Conservation (phyloP, 2,329 filamentous ascomycete genomes). For the Annulohypoxylon truncatum region DNA sequence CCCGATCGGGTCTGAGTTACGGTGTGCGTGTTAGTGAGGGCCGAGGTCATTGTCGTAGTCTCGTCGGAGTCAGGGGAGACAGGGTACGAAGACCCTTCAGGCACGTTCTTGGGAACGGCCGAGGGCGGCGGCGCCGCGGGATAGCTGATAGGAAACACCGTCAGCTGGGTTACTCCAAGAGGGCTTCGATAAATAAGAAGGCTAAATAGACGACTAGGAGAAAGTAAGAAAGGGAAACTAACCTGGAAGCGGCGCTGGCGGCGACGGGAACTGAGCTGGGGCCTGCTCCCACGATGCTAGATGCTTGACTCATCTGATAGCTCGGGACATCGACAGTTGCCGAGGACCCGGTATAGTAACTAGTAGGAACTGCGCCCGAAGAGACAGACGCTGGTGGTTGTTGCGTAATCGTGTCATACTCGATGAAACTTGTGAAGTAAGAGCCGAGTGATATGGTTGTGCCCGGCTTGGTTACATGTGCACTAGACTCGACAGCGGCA, state of each 20-base stretch:
- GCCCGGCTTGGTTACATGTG: constrained; percentile 33
- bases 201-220: not conserved
- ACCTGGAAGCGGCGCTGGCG: constrained; percentile 37
- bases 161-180: constrained; percentile 31
- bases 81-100: not conserved
- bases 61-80: not conserved
- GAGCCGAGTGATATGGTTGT: constrained; percentile 46
- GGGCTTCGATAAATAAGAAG: constrained; percentile 9
- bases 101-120: not conserved
- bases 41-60: constrained; percentile 36
- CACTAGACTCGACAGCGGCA: constrained; percentile 21
- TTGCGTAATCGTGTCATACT: constrained; percentile 43
- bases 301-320: constrained; percentile 44
- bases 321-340: constrained; percentile 43
- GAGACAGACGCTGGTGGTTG: constrained; percentile 34
- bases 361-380: constrained; percentile 36
- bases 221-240: constrained; percentile 31
- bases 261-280: constrained; percentile 19
- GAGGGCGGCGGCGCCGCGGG: constrained; percentile 3
- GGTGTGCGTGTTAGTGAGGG: constrained; percentile 31
- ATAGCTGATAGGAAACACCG: constrained; percentile 21
- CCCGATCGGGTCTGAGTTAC: constrained; percentile 21
- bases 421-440: constrained; percentile 46
- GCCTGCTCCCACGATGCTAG: constrained; percentile 38
- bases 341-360: constrained; percentile 36